Base-by-base conservation (phyloP, 2,329 filamentous ascomycete genomes). In the Ascochyta lentis region DNA sequence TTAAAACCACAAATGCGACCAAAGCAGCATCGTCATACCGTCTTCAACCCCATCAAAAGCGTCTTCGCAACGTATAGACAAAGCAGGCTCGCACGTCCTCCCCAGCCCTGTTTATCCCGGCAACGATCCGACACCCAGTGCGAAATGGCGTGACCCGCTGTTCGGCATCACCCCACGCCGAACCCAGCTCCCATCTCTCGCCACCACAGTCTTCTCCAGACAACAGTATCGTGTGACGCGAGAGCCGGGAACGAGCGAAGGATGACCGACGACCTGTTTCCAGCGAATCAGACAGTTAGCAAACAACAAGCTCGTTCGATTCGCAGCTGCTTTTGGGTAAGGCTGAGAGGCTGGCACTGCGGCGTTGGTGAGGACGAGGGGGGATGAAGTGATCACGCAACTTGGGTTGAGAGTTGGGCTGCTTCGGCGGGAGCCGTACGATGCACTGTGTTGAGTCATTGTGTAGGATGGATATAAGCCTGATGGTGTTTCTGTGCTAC, bases 121-220 rank as follows among this genome's bases (percentile, higher is more conserved):
- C 43, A 23, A n/a, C 6, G 37, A 42, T 43, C 47, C 43, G 47
- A 13, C 10, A 12, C 13, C 29, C 29, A 13, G 29, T 13, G 29
- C 29, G 29, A 51, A 10, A 54, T 61, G 63, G 63, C 61, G 63
- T 62, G 54, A 64, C 52, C 44, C 39, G 24, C 31, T 23, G 22
- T 31, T n/a, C 31, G 15, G 41, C 24, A 39, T 57, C 51, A 61
- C 54, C 55, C 54, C 58, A 55, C 60, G 43, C 50, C 31, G 40
- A 58, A 58, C 55, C 60, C 54, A 47, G 54, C 56, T 24, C 44
- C 39, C 58, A 52, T 60, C 35, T 66, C 64, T 69, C 66, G 59
- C 66, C 66, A 69, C 66, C 64, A 56, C 43, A 31, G 31, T 38
- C 24, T 53, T 40, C 53, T 54, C 54, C 43, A 37, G 38, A 35